phyloP scores from a whole-genome alignment of 2,329 filamentous ascomycete species.

The Coniella lustricola region DNA sequence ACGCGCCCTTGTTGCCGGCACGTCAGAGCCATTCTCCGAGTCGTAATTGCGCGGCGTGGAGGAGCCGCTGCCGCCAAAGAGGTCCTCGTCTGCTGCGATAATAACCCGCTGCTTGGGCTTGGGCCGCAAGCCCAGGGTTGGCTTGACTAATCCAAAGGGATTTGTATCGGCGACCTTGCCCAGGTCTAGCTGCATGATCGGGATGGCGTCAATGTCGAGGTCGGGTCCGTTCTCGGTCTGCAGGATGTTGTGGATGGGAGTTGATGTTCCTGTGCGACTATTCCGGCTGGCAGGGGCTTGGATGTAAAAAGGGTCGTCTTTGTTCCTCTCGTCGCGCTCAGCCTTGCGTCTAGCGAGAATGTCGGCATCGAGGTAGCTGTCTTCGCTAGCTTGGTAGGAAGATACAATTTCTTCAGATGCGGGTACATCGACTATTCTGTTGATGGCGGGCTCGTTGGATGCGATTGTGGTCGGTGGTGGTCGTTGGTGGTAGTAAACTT shows the following conservation, averaged over 20 bases:
- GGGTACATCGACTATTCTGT: slow-evolving; percentile 38
- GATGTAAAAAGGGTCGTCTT: slow-evolving; percentile 96
- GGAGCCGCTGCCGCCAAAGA: slow-evolving; percentile 44
- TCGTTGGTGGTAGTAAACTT: slow-evolving; percentile 56
- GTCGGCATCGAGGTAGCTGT: slow-evolving; percentile 64
- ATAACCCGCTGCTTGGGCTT: slow-evolving; percentile 54
- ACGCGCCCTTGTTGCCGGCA: slow-evolving; percentile 38
- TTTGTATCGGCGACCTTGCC: slow-evolving; percentile 35
- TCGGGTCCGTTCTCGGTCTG: slow-evolving; percentile 66
- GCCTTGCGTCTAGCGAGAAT: slow-evolving; percentile 67
- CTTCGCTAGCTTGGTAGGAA: slow-evolving; percentile 55
- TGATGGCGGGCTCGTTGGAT: slow-evolving; percentile 49
- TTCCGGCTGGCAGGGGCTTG: slow-evolving; percentile 22
- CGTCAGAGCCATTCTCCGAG: slow-evolving; percentile 45
- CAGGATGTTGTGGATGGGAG: slow-evolving; percentile 72
- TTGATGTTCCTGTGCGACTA: slow-evolving; percentile 54
- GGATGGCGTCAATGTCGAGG: slow-evolving; percentile 88
- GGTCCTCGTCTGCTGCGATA: slow-evolving; percentile 66
- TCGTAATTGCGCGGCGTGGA: slow-evolving; percentile 46
- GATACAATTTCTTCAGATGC: slow-evolving; percentile 39
- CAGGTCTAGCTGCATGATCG: slow-evolving; percentile 87
- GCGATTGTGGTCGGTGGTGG: slow-evolving; percentile 44
- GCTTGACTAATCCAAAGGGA: slow-evolving; percentile 18
- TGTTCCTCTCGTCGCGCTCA: slow-evolving; percentile 74
- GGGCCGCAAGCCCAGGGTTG: slow-evolving; percentile 23